Base-by-base conservation (phyloP, 2,329 filamentous ascomycete species). In the Esteya vermicola region DNA sequence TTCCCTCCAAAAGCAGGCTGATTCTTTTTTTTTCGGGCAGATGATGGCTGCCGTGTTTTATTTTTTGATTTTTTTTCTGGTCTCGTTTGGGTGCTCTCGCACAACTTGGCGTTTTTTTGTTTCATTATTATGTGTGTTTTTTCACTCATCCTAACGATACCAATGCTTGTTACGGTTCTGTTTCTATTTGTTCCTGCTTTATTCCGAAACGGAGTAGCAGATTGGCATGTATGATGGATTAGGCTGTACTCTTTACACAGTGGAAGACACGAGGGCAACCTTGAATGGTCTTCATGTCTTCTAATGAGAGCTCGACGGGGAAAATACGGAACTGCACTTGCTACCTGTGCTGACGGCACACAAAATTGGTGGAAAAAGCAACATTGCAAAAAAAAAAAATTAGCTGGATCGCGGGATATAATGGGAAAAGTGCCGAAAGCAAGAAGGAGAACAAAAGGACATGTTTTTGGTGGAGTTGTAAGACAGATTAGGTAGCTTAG, bases 261-360 rank as follows among this genome's bases (percentile, higher is more conserved):
- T 19, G 36, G 37, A 21, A 33, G 37, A 33, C 30, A 39, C 27
- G 28, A 10, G 37, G 37, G 37, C 37, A 39, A 39, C 37, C 37
- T 33, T 21, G 6, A 12, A 39, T 27, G 16, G 27, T 38, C 36
- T 32, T 38, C 26, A 20, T 39, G 30, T 39, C 16, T 30, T 33
- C 21, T 23, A 16, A 33, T 18, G 12, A 34, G 19, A 33, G 19
- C 10, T 14, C n/a, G 16, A 33, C 21, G 37, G 23, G 37, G 21
- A 10, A 33, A 14, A 33, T 21, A 19, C 28, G 28, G 14, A 31
- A 16, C 28, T 21, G 21, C 21, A 18, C 16, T 18, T 23, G 19
- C 13, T 36, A 7, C 18, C 13, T 38, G 26, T 30, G 36, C n/a
- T n/a, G n/a, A n/a, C 13, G 33, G 23, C 21, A 42, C 14, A 13